phyloP scores from a whole-genome alignment of 495 filamentous ascomycete species.

The Baudoinia panamericana region DNA sequence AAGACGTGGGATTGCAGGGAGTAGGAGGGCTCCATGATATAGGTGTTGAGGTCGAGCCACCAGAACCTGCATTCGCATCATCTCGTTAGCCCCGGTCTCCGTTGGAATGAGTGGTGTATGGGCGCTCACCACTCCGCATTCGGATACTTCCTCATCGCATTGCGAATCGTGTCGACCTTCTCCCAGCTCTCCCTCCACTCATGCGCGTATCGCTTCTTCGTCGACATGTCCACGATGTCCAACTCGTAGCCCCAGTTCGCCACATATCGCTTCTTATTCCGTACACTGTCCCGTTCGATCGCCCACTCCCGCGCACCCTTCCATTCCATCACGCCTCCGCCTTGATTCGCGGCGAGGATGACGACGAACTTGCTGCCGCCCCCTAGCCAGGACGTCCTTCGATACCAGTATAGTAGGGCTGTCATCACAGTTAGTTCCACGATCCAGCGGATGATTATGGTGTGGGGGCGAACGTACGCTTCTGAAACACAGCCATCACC shows the following conservation, averaged over 20 bases:
- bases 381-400: slow-evolving; percentile 48
- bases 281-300: slow-evolving; percentile 88
- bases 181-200: slow-evolving; percentile 99
- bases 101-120: too few relatives aligned
- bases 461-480: slow-evolving; percentile 44
- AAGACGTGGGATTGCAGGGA: slow-evolving; percentile 87
- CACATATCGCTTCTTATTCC: slow-evolving; percentile 84
- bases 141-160: slow-evolving; percentile 83
- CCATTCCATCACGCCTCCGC: slow-evolving; percentile 97
- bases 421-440: slow-evolving; percentile 12
- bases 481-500: slow-evolving; percentile 52
- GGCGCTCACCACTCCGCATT: slow-evolving; percentile 78
- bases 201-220: slow-evolving; percentile 95
- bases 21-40: slow-evolving; percentile 91
- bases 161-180: slow-evolving; percentile 90
- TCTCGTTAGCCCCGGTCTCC: background rate
- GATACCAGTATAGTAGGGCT: slow-evolving; percentile 38
- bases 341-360: slow-evolving; percentile 84
- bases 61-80: slow-evolving; percentile 57
- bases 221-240: slow-evolving; percentile 94
- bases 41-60: slow-evolving; percentile 98
- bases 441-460: slow-evolving; percentile 21
- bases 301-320: slow-evolving; percentile 97
- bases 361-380: slow-evolving; percentile 87
- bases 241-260: slow-evolving; percentile 86